Evolutionary conservation across 1,139 yeast genomes (phyloP), one percentile per base, ranked within the genome.

Genomic region (Meyerozyma sp.): DNA sequence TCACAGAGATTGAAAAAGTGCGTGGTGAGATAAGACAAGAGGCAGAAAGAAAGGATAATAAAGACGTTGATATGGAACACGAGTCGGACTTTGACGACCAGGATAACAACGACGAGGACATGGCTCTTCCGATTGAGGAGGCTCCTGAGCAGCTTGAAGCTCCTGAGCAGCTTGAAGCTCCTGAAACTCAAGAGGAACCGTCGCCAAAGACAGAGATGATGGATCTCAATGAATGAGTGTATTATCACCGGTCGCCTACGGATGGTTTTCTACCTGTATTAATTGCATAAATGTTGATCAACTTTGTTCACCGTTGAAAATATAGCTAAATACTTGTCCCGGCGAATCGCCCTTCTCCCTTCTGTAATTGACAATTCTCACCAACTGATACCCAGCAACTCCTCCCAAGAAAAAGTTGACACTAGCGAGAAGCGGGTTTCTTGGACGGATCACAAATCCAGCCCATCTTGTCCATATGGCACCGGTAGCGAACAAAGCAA

Each of bases 401-500:
- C 83, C 72, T 26, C 96, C 96, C 49, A 93, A 73, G 75, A 93
- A 93, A 75, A 90, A 89, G 69, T 93, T 93, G 47, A 93, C 98
- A 28, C 94, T 82, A 4, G 98, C 98, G 55, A 93, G 75, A 48
- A 93, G 71, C 54, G 77, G 75, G 69, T 93, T 93, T 67, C 87
- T 84, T 43, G 98, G 98, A 56, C 73, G 82, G 61, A 93, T 93
- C 50, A 90, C 94, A 65, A 90, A 79, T 2, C 77, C 78, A 28
- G 97, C 91, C 98, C 98, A 93, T 63, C 98, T 82, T 39, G 98
- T 93, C 98, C 98, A 93, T 57, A 93, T 90, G 44, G 80, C 81
- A 45, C 98, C 98, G 1, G 98, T 93, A 40, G 93, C 93, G 56
- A 87, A 77, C 47, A 93, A 74, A 0, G 98, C 96, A 49, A 85